phyloP scores from a whole-genome alignment of 2,329 filamentous ascomycete species.

The Clonostachys solani region DNA sequence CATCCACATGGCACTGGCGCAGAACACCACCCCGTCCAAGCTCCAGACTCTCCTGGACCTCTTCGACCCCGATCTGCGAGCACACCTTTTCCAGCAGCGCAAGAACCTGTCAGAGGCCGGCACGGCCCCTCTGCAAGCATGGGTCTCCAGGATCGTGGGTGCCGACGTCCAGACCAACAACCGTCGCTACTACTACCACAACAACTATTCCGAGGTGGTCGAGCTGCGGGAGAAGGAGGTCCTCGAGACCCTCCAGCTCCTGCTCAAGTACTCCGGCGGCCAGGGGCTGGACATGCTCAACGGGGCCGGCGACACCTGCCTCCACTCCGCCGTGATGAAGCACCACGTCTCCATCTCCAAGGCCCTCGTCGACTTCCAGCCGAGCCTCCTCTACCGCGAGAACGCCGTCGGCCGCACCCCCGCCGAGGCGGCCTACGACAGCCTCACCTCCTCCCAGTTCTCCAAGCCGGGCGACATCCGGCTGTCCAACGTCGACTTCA shows the following conservation, averaged over 20 bases:
- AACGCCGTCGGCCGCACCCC: constrained; percentile 75
- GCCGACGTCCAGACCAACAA: constrained; percentile 5
- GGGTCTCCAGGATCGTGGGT: constrained; percentile 33
- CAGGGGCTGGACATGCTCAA: constrained; percentile 55
- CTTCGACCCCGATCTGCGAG: constrained; percentile 52
- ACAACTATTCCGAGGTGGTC: constrained; percentile 10
- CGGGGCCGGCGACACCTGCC: constrained; percentile 58
- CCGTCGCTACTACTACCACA: constrained; percentile 3
- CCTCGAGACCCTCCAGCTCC: constrained; percentile 35
- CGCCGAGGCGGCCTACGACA: constrained; percentile 60
- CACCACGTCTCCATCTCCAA: constrained; percentile 27
- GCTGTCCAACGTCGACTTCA: neutral
- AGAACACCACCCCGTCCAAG: constrained; percentile 21
- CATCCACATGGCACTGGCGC: constrained; percentile 51
- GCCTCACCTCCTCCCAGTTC: constrained; percentile 35
- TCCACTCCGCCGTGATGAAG: constrained; percentile 51
- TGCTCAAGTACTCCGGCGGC: constrained; percentile 45
- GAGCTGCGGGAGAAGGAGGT: constrained; percentile 18
- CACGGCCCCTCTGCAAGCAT: constrained; percentile 60
- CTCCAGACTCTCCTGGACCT: constrained; percentile 49
- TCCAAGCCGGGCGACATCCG: constrained; percentile 6
- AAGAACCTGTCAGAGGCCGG: constrained; percentile 44
- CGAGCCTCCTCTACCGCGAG: constrained; percentile 62
- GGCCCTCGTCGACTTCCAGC: constrained; percentile 48
- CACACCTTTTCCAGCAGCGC: constrained; percentile 55